These are phyloP conservation scores for Hypsizygus marmoreus DNA, from an alignment of 768 basidiomycete genomes.

Conservation along the genomic window DNA sequence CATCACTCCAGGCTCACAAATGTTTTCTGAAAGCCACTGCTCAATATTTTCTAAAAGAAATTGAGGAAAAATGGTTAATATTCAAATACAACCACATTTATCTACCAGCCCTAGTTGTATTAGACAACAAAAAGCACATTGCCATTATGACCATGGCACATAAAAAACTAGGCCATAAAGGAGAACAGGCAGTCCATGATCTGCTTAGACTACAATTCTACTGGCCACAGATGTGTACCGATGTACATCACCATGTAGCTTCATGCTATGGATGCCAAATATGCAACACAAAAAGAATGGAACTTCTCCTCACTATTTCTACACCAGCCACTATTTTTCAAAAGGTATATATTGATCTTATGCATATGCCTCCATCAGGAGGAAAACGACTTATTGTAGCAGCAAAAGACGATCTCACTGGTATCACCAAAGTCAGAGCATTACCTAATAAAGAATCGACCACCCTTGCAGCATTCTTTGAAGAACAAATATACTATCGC, in stretches of 20 bases:
- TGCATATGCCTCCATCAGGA: conserved; percentile 37
- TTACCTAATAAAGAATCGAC: conserved; percentile 28
- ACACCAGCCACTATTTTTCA: conserved; percentile 29
- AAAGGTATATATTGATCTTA: conserved; percentile 40
- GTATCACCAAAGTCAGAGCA: conserved; percentile 31
- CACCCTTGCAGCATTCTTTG: conserved; percentile 20
- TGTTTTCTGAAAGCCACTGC: too few species aligned
- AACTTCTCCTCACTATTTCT: conserved; percentile 25
- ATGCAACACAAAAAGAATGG: conserved; percentile 12
- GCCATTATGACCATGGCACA: too few species aligned
- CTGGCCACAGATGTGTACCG: too few species aligned
- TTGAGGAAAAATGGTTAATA: too few species aligned
- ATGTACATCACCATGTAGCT: too few species aligned
- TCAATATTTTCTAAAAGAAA: too few species aligned
- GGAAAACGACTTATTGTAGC: conserved; percentile 38
- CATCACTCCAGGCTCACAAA: too few species aligned
- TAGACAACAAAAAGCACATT: too few species aligned
- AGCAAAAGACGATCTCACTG: conserved; percentile 32
- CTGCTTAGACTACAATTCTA: not conserved
- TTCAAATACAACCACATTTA: too few species aligned
- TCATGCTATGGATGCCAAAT: too few species aligned
- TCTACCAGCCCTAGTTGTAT: too few species aligned
- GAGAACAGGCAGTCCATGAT: not conserved
- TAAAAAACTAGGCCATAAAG: too few species aligned
- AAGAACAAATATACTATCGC: conserved; percentile 18